phyloP scores from a whole-genome alignment of 805 yeast species.

The Yueomyces sinensis region DNA sequence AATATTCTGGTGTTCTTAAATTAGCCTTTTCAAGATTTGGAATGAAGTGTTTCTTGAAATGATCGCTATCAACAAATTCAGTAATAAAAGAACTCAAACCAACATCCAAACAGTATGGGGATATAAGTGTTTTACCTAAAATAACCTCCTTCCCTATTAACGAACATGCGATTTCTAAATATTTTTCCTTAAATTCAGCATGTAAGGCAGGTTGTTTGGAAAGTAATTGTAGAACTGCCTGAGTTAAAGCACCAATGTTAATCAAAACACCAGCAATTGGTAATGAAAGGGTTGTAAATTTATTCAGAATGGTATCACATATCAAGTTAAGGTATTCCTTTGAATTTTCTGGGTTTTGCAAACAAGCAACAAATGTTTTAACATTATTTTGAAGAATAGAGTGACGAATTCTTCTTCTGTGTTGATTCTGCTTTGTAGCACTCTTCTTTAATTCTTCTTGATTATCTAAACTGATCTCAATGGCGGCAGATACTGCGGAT shows the following conservation, averaged over 20 bases:
- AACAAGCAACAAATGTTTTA: constrained; percentile 15
- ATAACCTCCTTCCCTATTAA: constrained; percentile 30
- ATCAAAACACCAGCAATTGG: constrained; percentile 25
- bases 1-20: constrained; percentile 64
- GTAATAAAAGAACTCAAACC: constrained; percentile 33
- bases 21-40: constrained; percentile 64
- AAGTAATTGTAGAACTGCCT: constrained; percentile 12
- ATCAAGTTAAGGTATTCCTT: constrained; percentile 4
- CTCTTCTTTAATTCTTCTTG: constrained; percentile 13
- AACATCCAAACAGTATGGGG: constrained; percentile 28
- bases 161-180: constrained; percentile 10
- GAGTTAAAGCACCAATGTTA: constrained; percentile 27
- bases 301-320: constrained; percentile 5
- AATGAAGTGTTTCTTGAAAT: constrained; percentile 29
- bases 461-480: constrained; percentile 15
- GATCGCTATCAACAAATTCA: constrained; percentile 28
- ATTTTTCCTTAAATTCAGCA: constrained; percentile 10
- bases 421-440: constrained; percentile 23
- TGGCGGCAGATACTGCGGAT: constrained; percentile 18
- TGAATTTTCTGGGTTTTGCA: constrained; percentile 5
- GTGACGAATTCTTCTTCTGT: constrained; percentile 28
- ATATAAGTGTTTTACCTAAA: constrained; percentile 32
- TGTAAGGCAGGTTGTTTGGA: constrained; percentile 12
- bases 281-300: constrained; percentile 11
- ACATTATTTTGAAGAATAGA: constrained; percentile 22